Evolutionary conservation across 495 filamentous ascomycete species (phyloP), one percentile per base, ranked within the genome.

Genomic region (Hyaloscypha bicolor): DNA sequence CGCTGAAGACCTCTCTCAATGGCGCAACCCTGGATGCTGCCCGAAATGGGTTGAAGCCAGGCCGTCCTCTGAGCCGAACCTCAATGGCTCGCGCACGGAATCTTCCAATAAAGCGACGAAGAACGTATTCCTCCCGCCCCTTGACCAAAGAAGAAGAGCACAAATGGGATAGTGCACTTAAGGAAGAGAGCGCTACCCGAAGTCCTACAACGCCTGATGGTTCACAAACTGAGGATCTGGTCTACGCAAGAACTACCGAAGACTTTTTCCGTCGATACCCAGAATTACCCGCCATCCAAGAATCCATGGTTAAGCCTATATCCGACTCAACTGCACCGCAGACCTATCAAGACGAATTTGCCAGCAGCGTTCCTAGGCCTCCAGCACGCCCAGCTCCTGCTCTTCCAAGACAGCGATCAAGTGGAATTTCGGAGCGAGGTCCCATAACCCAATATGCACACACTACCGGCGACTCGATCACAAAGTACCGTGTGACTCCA

Each of bases 251-350:
- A 67, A 80, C 83, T 8, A 84, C 81, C 62, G 90, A 94, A 62
- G 92, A 94, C 52, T 97, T 97, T 66, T 76, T 93, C 22, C 86
- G 91, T n/a, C 86, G 91, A 30, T 96, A 89, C 77, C 93, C 93
- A 0, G 90, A 91, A 56, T 78, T 88, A n/a, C 80, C 88, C 9
- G 76, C 83, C 33, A 77, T 87, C n/a, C 87, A 89, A 52, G 87
- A 94, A 74, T 94, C 92, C 0, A 96, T 96, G 91, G 79, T 35
- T 71, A 76, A 72, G 70, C 76, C 56, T 37, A 64, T 60, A 19
- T 62, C 61, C 3, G 6, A 14, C 11, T 48, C 69, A 51, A 33
- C 59, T 12, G 2, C 19, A n/a, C 29, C 45, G 64, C 30, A 73
- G 33, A 65, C 64, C 12, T 68, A 77, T 53, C 62, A 71, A 33